These are phyloP conservation scores for Spiraea crenata DNA, from an alignment of 331 rosid species.

Conservation along the genomic window DNA sequence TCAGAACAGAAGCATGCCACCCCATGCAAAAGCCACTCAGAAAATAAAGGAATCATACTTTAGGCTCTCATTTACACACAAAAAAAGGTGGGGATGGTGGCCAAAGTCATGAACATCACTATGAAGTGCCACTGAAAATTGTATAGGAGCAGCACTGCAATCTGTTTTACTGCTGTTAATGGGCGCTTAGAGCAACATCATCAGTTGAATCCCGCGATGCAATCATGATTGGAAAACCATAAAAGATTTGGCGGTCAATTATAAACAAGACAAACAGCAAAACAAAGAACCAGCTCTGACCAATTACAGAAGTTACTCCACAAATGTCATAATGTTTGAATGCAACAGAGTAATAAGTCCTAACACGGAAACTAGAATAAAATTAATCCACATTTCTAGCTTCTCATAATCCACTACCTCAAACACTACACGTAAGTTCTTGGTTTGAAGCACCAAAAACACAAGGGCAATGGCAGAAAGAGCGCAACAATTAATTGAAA, in stretches of 20 bases:
- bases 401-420: background rate
- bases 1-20: conserved; percentile 7
- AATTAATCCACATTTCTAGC: background rate
- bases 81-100: background rate
- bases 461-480: background rate
- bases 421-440: background rate
- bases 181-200: background rate
- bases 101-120: background rate
- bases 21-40: background rate
- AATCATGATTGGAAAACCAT: background rate
- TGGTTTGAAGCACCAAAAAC: background rate
- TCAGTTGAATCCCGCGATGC: background rate
- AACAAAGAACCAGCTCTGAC: background rate
- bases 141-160: background rate
- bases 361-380: background rate
- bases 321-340: background rate
- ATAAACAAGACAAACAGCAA: background rate
- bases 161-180: background rate
- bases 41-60: background rate
- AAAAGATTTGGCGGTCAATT: background rate
- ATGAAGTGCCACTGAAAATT: background rate
- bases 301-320: background rate
- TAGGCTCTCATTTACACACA: background rate
- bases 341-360: background rate
- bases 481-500: background rate